These are phyloP conservation scores for Powellomyces hirtus DNA, from an alignment of 192 early-diverging fungal species.

Conservation along the genomic window DNA sequence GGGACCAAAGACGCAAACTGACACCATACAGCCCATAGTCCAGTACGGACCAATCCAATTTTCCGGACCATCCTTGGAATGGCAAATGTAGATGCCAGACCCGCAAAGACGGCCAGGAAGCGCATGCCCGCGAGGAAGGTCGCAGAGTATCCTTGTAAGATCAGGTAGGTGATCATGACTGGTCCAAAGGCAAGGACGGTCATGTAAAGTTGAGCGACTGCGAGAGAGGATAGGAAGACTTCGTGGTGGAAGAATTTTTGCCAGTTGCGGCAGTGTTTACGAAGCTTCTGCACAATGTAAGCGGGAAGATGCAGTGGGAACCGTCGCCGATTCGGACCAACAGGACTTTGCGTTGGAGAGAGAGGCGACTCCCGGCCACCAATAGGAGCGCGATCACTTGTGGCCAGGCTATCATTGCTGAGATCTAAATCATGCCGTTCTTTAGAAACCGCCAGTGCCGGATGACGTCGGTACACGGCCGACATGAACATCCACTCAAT, in stretches of 20 bases:
- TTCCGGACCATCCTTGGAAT: slow-evolving; percentile 20
- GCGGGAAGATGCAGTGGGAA: no score
- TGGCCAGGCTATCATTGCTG: no score
- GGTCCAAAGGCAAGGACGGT: slow-evolving; percentile 42
- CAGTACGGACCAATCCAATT: slow-evolving; percentile 39
- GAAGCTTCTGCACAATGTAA: no score
- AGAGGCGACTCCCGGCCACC: no score
- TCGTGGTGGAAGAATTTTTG: slow-evolving; percentile 23
- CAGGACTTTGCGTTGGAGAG: no score
- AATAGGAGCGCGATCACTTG: no score
- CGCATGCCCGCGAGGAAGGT: slow-evolving; percentile 35
- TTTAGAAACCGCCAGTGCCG: slow-evolving; percentile 10
- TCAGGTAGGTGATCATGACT: slow-evolving; percentile 42
- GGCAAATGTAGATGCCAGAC: slow-evolving; percentile 35
- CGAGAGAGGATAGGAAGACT: slow-evolving; percentile 38
- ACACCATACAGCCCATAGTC: slow-evolving; percentile 38
- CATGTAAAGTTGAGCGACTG: slow-evolving; percentile 44
- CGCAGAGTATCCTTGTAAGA: slow-evolving; percentile 29
- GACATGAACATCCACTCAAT: slow-evolving; percentile 27
- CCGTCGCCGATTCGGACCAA: no score
- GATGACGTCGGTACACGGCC: slow-evolving; percentile 22
- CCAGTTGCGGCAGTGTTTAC: no score
- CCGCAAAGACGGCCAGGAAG: slow-evolving; percentile 31
- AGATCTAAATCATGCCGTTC: no score
- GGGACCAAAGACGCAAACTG: slow-evolving; percentile 21